These are phyloP conservation scores for Lyophyllum atratum DNA, from an alignment of 768 basidiomycete species.

Conservation along the genomic window DNA sequence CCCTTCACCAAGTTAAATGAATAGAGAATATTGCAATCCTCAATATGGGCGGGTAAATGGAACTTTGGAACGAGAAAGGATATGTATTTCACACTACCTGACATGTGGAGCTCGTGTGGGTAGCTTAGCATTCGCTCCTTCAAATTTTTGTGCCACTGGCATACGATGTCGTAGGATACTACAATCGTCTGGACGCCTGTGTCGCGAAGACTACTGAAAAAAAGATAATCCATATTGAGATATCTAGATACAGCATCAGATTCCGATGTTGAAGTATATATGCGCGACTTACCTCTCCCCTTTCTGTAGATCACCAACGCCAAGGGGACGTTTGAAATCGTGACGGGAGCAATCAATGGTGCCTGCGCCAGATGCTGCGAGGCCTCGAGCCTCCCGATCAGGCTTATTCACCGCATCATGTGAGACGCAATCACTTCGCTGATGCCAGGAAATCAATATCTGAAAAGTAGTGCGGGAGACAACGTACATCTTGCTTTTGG, in stretches of 20 bases:
- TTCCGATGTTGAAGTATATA: neutral
- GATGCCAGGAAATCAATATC: too few relatives aligned
- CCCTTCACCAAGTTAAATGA: too few relatives aligned
- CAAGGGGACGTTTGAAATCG: slow-evolving; percentile 18
- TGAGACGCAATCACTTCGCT: slow-evolving; percentile 1
- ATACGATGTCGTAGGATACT: slow-evolving; percentile 30
- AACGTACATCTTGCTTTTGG: too few relatives aligned
- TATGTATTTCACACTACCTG: neutral
- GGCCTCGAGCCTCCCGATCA: too few relatives aligned
- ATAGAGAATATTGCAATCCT: too few relatives aligned
- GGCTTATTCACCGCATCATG: too few relatives aligned
- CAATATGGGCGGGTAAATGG: slow-evolving; percentile 25
- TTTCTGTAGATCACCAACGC: slow-evolving; percentile 12
- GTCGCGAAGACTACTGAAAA: slow-evolving; percentile 13
- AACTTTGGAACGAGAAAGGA: slow-evolving; percentile 28
- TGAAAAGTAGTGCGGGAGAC: too few relatives aligned
- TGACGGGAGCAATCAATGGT: slow-evolving; percentile 17
- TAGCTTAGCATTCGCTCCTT: slow-evolving; percentile 10
- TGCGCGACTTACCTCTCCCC: slow-evolving; percentile 11
- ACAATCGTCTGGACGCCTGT: slow-evolving; percentile 1
- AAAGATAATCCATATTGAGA: slow-evolving; percentile 23
- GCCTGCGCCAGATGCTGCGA: too few relatives aligned
- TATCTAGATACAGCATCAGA: neutral
- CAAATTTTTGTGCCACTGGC: slow-evolving; percentile 25
- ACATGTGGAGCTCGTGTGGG: neutral